Evolutionary conservation across 345 rosid genomes (phyloP).

Genomic region (Dimocarpus longan): DNA sequence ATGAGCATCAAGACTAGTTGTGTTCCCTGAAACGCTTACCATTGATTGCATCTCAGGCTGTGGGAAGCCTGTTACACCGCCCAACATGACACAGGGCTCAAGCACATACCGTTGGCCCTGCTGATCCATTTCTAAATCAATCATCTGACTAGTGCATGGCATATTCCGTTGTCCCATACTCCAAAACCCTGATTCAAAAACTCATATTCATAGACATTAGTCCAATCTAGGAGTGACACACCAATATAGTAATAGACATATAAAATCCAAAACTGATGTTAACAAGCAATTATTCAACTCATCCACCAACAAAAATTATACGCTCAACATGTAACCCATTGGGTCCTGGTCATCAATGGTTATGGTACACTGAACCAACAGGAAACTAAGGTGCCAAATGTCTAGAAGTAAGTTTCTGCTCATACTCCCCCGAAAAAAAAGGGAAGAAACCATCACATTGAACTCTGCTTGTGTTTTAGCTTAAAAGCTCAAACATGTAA

Average conservation of each 20-base stretch:
- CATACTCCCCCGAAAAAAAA: not conserved
- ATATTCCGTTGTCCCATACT: constrained; percentile 61
- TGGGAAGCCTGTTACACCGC: constrained; percentile 48
- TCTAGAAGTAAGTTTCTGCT: not conserved
- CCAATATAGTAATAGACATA: not conserved
- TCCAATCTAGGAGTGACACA: constrained; percentile 20
- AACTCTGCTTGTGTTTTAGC: too few relatives aligned
- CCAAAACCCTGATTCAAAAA: constrained; percentile 32
- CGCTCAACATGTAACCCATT: not conserved
- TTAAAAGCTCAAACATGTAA: too few relatives aligned
- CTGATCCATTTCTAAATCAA: constrained; percentile 60
- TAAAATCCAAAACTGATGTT: not conserved
- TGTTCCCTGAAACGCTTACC: constrained; percentile 40
- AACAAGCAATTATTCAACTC: not conserved
- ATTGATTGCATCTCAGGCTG: constrained; percentile 50
- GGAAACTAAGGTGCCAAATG: not conserved
- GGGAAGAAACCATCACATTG: not conserved
- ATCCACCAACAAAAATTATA: not conserved
- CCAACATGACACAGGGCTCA: constrained; percentile 57
- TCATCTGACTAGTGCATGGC: constrained; percentile 43
- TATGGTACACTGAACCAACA: not conserved
- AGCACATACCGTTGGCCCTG: constrained; percentile 38
- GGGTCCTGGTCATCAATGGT: not conserved
- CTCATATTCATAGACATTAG: constrained; percentile 16
- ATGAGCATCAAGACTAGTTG: constrained; percentile 41